Evolutionary conservation across 305 asterid genomes (phyloP).

Genomic region (Fraxinus nigra): DNA sequence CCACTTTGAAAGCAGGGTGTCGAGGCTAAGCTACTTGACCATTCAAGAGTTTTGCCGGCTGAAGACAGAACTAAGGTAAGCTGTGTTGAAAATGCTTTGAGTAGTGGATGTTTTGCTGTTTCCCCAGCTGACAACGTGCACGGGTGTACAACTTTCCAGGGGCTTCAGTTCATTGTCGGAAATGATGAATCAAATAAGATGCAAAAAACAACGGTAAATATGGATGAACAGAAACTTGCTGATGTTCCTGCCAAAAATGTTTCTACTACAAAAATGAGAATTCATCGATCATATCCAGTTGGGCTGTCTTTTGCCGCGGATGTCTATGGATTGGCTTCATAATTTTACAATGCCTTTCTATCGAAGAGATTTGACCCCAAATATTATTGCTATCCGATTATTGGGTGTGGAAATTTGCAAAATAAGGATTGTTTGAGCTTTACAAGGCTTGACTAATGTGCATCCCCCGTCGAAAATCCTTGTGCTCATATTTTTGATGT

Average conservation of each 20-base stretch:
- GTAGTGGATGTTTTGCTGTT: background rate
- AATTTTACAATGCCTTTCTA: slow-evolving; percentile 5
- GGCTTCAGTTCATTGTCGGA: slow-evolving; percentile 64
- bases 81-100: slow-evolving; percentile 6
- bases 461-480: background rate
- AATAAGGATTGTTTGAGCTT: background rate
- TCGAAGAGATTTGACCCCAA: background rate
- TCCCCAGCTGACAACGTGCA: slow-evolving; percentile 23
- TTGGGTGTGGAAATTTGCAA: background rate
- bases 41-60: slow-evolving; percentile 34
- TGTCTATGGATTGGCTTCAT: slow-evolving; percentile 31
- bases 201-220: slow-evolving; percentile 24
- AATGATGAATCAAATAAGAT: slow-evolving; percentile 37
- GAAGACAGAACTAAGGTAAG: slow-evolving; percentile 40
- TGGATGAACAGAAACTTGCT: slow-evolving; percentile 28
- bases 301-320: slow-evolving; percentile 55
- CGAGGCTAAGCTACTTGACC: slow-evolving; percentile 46
- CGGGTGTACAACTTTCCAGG: slow-evolving; percentile 35
- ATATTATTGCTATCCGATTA: background rate
- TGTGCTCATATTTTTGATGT: background rate
- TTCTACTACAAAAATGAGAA: slow-evolving; percentile 50
- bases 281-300: slow-evolving; percentile 61
- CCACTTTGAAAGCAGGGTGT: slow-evolving; percentile 35
- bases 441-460: background rate
- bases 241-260: slow-evolving; percentile 29